Evolutionary conservation across 768 basidiomycete species (phyloP), one percentile per base, ranked within the genome.

Genomic region (Candolleomyces eurysporus): DNA sequence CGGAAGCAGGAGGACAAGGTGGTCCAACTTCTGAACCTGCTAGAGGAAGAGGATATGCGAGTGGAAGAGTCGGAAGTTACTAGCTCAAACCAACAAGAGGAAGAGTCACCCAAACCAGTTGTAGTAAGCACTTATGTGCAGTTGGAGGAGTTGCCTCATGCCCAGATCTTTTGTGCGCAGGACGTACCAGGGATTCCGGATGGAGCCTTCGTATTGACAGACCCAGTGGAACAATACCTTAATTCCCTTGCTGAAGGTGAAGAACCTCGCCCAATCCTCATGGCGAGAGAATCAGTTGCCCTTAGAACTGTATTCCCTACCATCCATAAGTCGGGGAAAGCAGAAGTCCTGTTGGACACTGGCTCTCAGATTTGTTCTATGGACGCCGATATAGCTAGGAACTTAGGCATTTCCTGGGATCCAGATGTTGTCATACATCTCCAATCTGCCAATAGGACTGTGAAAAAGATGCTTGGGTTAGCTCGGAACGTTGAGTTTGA

Each of bases 351-450:
- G 0, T 53, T 69, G 26, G 71, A 74, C 51, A 62, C 64, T 1
- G 69, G 73, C 0, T 74, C 69, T 0, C 71, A 72, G 49, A 72
- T 74, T 6, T 66, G 71, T 0, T 69, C 68, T 0, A 71, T 72
- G 67, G 51, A 59, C 0, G 32, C 59, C 21, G 57, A 60, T 22
- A 50, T 57, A 0, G 70, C 70, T 49, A 57, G 8, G 5, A 69
- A 0, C 46, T 46, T 11, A 69, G 65, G 66, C 60, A 72, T 46
- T 63, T 21, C 52, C 4, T 67, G 63, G 63, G 63, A 71, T 43
- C 61, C 67, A 0, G 58, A 60, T 16, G 54, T 66, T 16, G 61
- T 39, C 6, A 66, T 75, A 1, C 46, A 62, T 11, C 69, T 75
- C 69, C 67, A 73, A 48, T 66, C 65, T 16, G 70, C 72, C 6